Conservation (phyloP, 352 stramenopile species). For the Phytophthora syringae region DNA sequence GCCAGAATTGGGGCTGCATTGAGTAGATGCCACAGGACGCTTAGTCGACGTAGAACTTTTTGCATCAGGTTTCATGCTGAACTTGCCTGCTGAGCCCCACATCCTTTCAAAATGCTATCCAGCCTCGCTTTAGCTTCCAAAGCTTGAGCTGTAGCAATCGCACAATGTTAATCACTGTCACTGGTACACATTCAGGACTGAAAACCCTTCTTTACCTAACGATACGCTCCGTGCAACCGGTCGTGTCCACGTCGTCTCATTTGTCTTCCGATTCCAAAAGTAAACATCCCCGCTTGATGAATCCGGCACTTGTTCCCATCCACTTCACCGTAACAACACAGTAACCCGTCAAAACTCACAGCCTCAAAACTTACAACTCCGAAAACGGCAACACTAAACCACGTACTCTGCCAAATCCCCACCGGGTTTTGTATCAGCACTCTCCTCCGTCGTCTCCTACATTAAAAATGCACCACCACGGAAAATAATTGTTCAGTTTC, state of each 20-base stretch:
- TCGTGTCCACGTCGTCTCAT: conserved; percentile 77
- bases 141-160: conserved; percentile 47
- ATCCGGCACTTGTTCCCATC: conserved; percentile 72
- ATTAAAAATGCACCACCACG: neutral
- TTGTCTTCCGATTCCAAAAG: conserved; percentile 80
- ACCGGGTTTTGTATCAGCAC: conserved; percentile 9
- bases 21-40: conserved; percentile 1
- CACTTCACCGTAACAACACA: conserved; percentile 36
- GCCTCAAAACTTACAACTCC: neutral
- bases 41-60: conserved; percentile 18
- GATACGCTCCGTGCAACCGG: conserved; percentile 54
- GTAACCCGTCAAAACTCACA: neutral
- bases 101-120: conserved; percentile 59
- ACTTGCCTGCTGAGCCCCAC: conserved; percentile 21
- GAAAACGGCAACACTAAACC: neutral
- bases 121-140: conserved; percentile 68
- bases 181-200: neutral
- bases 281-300: conserved; percentile 59
- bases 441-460: conserved; percentile 1
- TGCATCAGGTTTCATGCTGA: conserved; percentile 2
- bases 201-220: conserved; percentile 43
- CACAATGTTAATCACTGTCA: too few species aligned
- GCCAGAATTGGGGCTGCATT: neutral
- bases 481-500: neutral
- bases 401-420: conserved; percentile 31